Base-by-base conservation (phyloP, 139 green algal genomes). In the Deuterostichococcus epilithicus region DNA sequence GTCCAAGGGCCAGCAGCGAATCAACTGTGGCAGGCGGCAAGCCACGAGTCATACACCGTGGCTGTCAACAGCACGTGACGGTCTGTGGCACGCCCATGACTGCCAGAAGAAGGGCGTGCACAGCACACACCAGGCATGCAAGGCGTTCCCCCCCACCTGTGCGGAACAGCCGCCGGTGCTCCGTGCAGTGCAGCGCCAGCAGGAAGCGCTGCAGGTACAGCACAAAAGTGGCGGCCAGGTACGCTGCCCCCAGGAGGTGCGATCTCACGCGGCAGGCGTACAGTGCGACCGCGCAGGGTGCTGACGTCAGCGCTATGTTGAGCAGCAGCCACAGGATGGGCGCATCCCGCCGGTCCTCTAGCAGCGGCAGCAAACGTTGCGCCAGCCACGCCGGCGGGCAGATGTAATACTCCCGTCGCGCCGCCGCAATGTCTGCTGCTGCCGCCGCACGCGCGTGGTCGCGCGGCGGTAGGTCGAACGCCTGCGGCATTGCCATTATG, bases 181-280 rank as follows among this genome's bases (percentile, higher is more conserved):
- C 80, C 10, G 80, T 87, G 71, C 88, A 87, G 74, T 97, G 92
- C 52, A 93, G 79, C 0, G 86, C 91, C 5, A 97, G 81, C 79
- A 95, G 85, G 72, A 92, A 95, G 8, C 90, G 80, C 37, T 92
- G 86, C 5, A 96, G 80, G 77, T 88, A 96, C 0, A 93, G 72
- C 0, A 73, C 86, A 75, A 93, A 93, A 73, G 88, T 87, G 6
- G 44, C 26, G 0, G 78, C 58, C 2, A 96, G 34, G 72, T 93
- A 94, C 1, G 74, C 15, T 1, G 76, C 42, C 0, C 87, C 90
- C 3, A 88, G 23, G 20, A 67, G 39, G 37, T 90, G 80, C 36
- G 78, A 85, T n/a, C 25, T 59, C 2, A 33, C 23, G 36, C 32
- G 72, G 0, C 26, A 23, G 28, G 74, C 82, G 36, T 84, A 80